Base-by-base conservation (phyloP, 768 basidiomycete species). In the Collybia sordida region DNA sequence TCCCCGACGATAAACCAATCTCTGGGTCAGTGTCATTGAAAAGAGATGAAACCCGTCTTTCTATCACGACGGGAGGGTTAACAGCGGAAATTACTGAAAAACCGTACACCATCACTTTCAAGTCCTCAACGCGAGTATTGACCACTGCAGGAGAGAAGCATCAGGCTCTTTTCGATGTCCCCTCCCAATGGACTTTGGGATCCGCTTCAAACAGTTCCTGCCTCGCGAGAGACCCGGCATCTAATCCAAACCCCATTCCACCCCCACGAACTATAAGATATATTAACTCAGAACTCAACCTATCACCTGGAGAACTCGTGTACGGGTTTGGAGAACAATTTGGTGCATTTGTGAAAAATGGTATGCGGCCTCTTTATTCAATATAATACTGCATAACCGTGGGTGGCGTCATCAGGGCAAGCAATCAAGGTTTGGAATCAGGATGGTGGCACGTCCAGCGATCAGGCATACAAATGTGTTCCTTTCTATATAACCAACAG, bases 261-360 rank as follows among this genome's bases (percentile, higher is more conserved):
- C 59, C 71, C 9, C 80, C 79, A 1, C 71, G 67, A 40, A 60
- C 63, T 7, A 67, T 79, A 28, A 67, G 78, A 21, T 82, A 82
- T 57, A 64, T 80, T 39, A 71, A 77, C 55, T 78, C 81, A 43
- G 86, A 79, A 72, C 72, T 90, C 24, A 82, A 80, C 50, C 66
- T 85, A 6, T 80, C 81, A 21, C 85, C 86, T 0, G 87, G 85
- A 17, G 87, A 88, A 65, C 75, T 82, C 37, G 74, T 90, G 18
- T 89, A 88, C 59, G 87, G 87, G 3, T 72, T 88, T 12, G 88
- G 88, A 42, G 87, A 90, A 65, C 81, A 86, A 48, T 89, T 90
- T 61, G 82, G 83, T 2, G 73, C 86, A 7, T 83, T 90, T 51
- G 77, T 87, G 6, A 90, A 89, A 72, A 88, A 89, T 55, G 87